Base-by-base conservation (phyloP, 228 moss, liverwort and hornwort species). In the Sphagnum magellanicum region DNA sequence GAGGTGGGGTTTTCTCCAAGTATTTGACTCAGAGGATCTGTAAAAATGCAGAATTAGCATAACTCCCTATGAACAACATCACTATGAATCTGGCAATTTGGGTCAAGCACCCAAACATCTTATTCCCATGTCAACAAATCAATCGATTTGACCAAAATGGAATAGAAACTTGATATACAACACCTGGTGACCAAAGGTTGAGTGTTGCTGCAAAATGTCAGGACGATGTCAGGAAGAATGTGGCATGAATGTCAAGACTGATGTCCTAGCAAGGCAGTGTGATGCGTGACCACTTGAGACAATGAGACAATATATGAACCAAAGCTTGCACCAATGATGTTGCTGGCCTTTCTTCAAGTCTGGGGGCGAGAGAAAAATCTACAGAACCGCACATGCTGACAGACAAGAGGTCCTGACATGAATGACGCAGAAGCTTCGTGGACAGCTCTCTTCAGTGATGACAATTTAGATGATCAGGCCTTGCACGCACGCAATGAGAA, bases 281-380 rank as follows among this genome's bases (percentile, higher is more conserved):
- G 90, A 89, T 85, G 88, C 86, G 91, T 79, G 72, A 81, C 81
- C 78, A 84, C 87, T 89, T 90, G 32, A 32, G 92, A 92, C 87
- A 90, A 84, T 75, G 85, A 83, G 77, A 88, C 81, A 89, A 74
- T 78, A 80, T 68, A 73, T 89, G 85, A 92, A 78, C 32, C 95
- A 90, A 92, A 85, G 80, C 89, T 90, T 95, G 88, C 95, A 90
- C 92, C 89, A 85, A 85, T 83, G 81, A 73, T 74, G 87, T 88
- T 88, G 92, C 82, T 32, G 32, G 32, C 32, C 32, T 86, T 90
- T 79, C 87, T 87, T 77, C 82, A 80, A 70, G 74, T 91, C 72
- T 80, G 86, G 73, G 32, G 77, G 85, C 75, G 49, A 79, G 71
- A 72, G 69, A 76, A 55, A 47, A 87, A 72, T 80, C 81, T 87